Base-by-base conservation (phyloP, 2,329 filamentous ascomycete species). In the Verticillium dahliae region DNA sequence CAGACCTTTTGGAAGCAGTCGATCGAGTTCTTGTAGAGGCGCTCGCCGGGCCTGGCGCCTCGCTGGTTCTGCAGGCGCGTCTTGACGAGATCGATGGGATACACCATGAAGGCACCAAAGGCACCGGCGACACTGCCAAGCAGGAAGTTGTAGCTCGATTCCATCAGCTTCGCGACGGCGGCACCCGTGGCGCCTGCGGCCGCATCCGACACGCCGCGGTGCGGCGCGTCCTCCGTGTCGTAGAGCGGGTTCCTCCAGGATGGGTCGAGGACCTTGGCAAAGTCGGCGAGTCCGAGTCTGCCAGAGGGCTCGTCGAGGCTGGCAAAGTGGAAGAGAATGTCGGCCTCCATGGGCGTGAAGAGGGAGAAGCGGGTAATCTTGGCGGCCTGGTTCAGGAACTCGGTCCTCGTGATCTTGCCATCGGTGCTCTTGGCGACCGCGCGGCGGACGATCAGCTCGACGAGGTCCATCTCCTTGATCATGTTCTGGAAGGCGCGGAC, bases 71-170 rank as follows among this genome's bases (percentile, higher is more conserved):
- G 95, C 88, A 99, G 90, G 64, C 95, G 88, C 1, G 95, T 99
- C 85, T 99, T 99, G 75, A 99, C 95, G 64, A 99, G 80, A 79
- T 99, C 95, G 72, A 99, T 98, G 31, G 95, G 95, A 75, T 99
- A 99, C 60, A 99, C 95, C 92, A 99, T 97, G 75, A 99, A 98
- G 13, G 95, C 95, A 74, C 95, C 95, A 73, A 99, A 99, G 10
- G 95, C 95, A 76, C 95, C 95, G 7, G 95, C 95, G 68, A 97
- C 68, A 73, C 90, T 92, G 63, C 95, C 95, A 6, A 99, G 85
- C 3, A 80, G 87, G 73, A 99, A 99, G 81, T 96, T 93, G 76
- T 97, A 96, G 1, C 82, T 85, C 1, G 93, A 96, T 72, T 93
- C 90, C 14, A 91, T 76, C 37, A 92, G 72, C 61, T 85, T 79